Conservation (phyloP, 805 yeast genomes). For the Spencermartinsiella europaea region DNA sequence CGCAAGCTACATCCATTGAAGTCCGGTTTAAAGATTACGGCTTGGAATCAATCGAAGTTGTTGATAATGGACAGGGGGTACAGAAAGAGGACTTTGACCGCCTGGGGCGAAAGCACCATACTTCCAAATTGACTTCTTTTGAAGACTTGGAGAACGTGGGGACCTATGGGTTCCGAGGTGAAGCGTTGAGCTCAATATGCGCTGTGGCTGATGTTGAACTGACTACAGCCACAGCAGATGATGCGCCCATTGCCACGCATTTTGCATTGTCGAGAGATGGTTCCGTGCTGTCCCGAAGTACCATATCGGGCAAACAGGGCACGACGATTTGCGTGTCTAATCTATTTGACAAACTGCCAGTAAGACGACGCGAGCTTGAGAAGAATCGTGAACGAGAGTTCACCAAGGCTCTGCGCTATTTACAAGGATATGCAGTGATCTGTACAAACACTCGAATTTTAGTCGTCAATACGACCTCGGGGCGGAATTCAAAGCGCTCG, state of each 20-base stretch:
- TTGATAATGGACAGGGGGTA: constrained; percentile 75
- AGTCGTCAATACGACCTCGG: constrained; percentile 45
- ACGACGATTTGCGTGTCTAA: constrained; percentile 56
- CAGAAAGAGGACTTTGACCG: constrained; percentile 39
- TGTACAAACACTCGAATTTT: constrained; percentile 49
- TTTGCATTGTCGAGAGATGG: constrained; percentile 58
- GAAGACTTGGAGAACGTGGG: constrained; percentile 35
- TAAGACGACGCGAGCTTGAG: constrained; percentile 66
- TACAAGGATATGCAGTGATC: constrained; percentile 68
- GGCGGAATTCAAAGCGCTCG: constrained; percentile 44
- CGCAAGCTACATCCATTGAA: constrained; percentile 63
- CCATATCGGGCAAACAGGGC: constrained; percentile 57
- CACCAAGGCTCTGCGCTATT: constrained; percentile 53
- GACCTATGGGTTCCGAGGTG: constrained; percentile 71
- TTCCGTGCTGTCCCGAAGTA: constrained; percentile 32
- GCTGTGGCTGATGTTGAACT: constrained; percentile 44
- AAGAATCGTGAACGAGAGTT: constrained; percentile 69
- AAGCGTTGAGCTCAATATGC: constrained; percentile 55
- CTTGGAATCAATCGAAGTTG: constrained; percentile 59
- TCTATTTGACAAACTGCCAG: constrained; percentile 71
- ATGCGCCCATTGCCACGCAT: constrained; percentile 52
- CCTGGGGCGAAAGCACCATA: constrained; percentile 46
- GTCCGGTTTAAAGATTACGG: constrained; percentile 69
- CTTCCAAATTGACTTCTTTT: constrained; percentile 47
- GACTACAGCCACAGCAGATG: constrained; percentile 38